Base-by-base conservation (phyloP, 176 grass and related monocot genomes). In the Phyllostachys edulis region DNA sequence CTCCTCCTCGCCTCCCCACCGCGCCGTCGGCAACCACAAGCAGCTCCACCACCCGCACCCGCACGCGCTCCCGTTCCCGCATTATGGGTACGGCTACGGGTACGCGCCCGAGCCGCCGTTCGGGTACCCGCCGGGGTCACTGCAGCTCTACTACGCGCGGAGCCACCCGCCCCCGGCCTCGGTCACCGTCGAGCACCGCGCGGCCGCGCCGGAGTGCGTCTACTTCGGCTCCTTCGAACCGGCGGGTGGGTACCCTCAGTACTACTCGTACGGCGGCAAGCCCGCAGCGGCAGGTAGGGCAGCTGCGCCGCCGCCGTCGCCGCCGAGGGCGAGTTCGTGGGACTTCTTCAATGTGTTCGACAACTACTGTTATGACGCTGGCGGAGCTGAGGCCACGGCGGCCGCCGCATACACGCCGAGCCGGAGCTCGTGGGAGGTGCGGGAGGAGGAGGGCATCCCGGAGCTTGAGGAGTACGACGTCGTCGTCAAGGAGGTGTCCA, bases 381-480 rank as follows among this genome's bases (percentile, higher is more conserved):
- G 6, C 24, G 59, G 37, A 9, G 68, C 60, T 0, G 61, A 24
- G 1, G 27, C 59, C 41, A 23, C 75, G 45, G 36, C 78, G 50
- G 12, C 72, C 16, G 51, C 60, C 0, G 23, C 80, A 46, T 96
- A 96, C 82, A 87, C 93, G 39, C 86, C 93, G 0, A 94, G 91
- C 88, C 44, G 91, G 78, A 94, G 75, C 90, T 99, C 91, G 24
- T 73, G 77, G 34, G 91, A 99, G 42, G 84, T 96, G 74, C 80
- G 93, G 73, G 90, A 94, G 44, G 96, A 96, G 74, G 97, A 99
- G 89, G 97, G 93, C 32, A 99, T 99, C 74, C 91, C 97, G 8
- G 97, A 96, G 0, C 89, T 99, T 21, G 97, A 99, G 87, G 96
- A 92, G 24, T 91, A 96, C 4, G 89, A 89, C 88, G 82, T 70